A percentile compares a stretch with the other conserved stretches of the same genome.
Evolutionary conservation across 129 eudicot species (phyloP).

Genomic region (Helianthus tuberosus): DNA sequence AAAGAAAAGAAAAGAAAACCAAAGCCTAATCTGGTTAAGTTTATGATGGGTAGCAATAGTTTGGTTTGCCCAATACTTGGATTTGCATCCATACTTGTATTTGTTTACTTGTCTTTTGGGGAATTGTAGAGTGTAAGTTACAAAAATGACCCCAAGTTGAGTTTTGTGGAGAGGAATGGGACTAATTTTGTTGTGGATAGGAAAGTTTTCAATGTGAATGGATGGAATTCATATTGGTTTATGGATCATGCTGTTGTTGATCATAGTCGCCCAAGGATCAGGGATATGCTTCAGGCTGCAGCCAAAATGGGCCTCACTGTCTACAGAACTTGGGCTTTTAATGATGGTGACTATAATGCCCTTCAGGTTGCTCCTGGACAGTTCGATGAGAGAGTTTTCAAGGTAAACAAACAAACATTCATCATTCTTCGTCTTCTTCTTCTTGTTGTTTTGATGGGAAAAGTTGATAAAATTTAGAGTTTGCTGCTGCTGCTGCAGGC

Average conservation of each 20-base stretch:
- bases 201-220: conserved; percentile 64
- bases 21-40: conserved; percentile 36
- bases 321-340: conserved; percentile 97
- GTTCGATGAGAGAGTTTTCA: conserved; percentile 77
- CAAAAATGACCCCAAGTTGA: conserved; percentile 38
- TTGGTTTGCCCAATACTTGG: conserved; percentile 68
- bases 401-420: conserved; percentile 45
- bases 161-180: conserved; percentile 86
- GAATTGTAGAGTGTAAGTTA: conserved; percentile 47
- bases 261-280: conserved; percentile 55
- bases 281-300: conserved; percentile 69
- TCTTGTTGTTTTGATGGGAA: neutral
- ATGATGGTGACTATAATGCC: conserved; percentile 93
- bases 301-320: conserved; percentile 97
- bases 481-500: conserved; percentile 42
- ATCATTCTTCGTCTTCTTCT: neutral
- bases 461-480: neutral
- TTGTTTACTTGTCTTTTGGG: conserved; percentile 76
- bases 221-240: conserved; percentile 94
- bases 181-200: conserved; percentile 86
- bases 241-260: conserved; percentile 88
- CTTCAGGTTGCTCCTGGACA: conserved; percentile 88
- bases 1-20: too few species aligned
- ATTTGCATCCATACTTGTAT: conserved; percentile 61
- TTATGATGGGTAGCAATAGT: conserved; percentile 52